Evolutionary conservation across 768 basidiomycete genomes (phyloP).

Genomic region (Leucocoprinus leucothites): DNA sequence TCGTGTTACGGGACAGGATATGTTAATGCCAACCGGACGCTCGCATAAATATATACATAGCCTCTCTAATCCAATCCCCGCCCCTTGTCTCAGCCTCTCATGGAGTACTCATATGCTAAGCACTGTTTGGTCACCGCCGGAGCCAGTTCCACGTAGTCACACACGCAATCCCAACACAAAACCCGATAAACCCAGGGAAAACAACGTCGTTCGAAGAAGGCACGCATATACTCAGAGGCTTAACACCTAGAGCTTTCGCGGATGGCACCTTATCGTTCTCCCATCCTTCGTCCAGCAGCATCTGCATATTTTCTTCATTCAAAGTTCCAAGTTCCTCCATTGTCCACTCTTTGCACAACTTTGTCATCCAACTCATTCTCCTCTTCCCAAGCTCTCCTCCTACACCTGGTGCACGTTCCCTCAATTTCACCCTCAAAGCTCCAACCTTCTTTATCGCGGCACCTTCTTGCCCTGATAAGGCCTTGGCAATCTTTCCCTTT

Average conservation of each 20-base stretch:
- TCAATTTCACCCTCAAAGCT: slow-evolving; percentile 63
- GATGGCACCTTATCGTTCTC: slow-evolving; percentile 52
- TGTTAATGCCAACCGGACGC: slow-evolving; percentile 78
- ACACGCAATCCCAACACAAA: background rate
- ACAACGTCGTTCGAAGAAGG: background rate
- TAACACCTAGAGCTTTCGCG: slow-evolving; percentile 7
- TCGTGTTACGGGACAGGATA: slow-evolving; percentile 94
- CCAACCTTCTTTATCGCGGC: slow-evolving; percentile 81
- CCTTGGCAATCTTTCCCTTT: slow-evolving; percentile 58
- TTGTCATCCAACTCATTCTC: slow-evolving; percentile 92
- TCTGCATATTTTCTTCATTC: slow-evolving; percentile 61
- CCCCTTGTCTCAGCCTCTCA: background rate
- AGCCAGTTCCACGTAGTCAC: background rate
- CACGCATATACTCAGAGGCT: background rate
- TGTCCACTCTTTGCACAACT: slow-evolving; percentile 81
- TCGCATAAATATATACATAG: slow-evolving; percentile 44
- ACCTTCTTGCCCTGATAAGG: slow-evolving; percentile 71
- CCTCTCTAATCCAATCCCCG: too few relatives aligned
- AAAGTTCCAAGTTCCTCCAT: slow-evolving; percentile 76
- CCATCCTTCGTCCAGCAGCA: slow-evolving; percentile 84
- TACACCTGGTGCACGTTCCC: slow-evolving; percentile 78
- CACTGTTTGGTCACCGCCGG: background rate
- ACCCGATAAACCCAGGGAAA: slow-evolving; percentile 9
- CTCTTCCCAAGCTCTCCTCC: slow-evolving; percentile 73
- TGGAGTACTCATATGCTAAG: background rate